Evolutionary conservation across 164 flowering plant species (phyloP), one percentile per base, ranked within the genome.

Genomic region (Aristolochia californica): DNA sequence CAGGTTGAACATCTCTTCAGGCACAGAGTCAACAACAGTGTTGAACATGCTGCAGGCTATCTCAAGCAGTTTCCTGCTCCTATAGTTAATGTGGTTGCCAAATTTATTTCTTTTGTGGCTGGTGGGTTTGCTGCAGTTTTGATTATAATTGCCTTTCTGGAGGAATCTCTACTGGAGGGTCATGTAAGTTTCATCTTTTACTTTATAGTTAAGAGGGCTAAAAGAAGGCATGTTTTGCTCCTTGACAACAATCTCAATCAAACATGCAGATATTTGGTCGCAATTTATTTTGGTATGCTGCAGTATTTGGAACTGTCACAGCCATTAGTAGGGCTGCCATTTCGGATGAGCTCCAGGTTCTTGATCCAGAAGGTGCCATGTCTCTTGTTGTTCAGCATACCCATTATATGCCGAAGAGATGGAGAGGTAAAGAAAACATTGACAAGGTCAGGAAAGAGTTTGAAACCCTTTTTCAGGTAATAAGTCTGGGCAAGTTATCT

Each of bases 1-100:
- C 79, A 91, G 99, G 99, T 90, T 58, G 97, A 88, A 64, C 99
- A 90, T 83, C 72, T 90, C 66, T 94, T 94, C 77, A 83, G 74
- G 72, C 95, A 94, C 63, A 79, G 99, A 59, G 78, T 85, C 30
- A 88, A 84, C 67, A 82, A 79, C 74, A 90, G 99, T 65, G 70
- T 83, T 26, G 50, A 68, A 25, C 96, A 85, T 69, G 95, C 99
- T 55, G 83, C 87, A 45, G 75, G 86, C 22, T 94, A 90, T 74
- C 64, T 90, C 23, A 94, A 86, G 79, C 97, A 90, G 53, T 94
- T 94, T 63, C 96, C 99, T 0, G 88, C 97, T 48, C 96, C 99
- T 23, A 83, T 90, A 51, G 64, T 94, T 59, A 77, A 90, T 20
- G 77, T 86, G 15, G 63, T 94, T 58, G 96, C 97, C 30, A 94